These are phyloP conservation scores for Dittrichia graveolens DNA, from an alignment of 129 eudicot genomes.

Conservation along the genomic window DNA sequence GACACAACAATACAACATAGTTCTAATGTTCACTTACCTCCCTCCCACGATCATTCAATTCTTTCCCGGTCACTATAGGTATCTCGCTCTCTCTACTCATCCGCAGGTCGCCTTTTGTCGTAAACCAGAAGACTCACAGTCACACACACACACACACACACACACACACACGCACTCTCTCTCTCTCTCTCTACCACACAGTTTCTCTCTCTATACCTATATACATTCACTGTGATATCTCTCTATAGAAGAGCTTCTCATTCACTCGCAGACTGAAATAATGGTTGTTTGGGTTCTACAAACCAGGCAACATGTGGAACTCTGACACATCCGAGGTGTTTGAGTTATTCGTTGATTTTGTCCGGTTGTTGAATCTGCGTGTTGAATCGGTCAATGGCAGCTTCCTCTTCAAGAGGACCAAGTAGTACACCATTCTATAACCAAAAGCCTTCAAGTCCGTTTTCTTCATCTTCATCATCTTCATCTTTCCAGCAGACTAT, in stretches of 20 bases:
- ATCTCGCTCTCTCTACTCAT: conserved; percentile 36
- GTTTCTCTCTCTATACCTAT: conserved; percentile 38
- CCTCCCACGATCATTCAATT: conserved; percentile 22
- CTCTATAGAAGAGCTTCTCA: conserved; percentile 18
- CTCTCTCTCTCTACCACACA: conserved; percentile 28
- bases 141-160: conserved; percentile 18
- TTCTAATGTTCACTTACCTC: conserved; percentile 48
- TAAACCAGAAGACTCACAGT: conserved; percentile 34
- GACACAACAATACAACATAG: neutral
- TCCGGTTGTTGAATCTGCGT: conserved; percentile 33
- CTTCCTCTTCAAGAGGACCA: conserved; percentile 76
- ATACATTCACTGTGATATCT: conserved; percentile 17
- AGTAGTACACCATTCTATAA: conserved; percentile 70
- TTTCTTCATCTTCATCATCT: conserved; percentile 78
- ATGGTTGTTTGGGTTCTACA: conserved; percentile 27
- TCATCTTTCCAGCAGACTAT: conserved; percentile 65
- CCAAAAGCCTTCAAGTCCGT: conserved; percentile 76
- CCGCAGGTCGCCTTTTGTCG: conserved; percentile 45
- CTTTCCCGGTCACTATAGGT: conserved; percentile 31
- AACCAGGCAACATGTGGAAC: conserved; percentile 30
- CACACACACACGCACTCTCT: conserved; percentile 1
- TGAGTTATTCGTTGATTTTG: conserved; percentile 19
- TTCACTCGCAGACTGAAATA: conserved; percentile 31
- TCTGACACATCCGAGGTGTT: conserved; percentile 36
- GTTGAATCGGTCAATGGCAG: conserved; percentile 64